Base-by-base conservation (phyloP, 306 rosid genomes). In the Cicer chorassanicum region DNA sequence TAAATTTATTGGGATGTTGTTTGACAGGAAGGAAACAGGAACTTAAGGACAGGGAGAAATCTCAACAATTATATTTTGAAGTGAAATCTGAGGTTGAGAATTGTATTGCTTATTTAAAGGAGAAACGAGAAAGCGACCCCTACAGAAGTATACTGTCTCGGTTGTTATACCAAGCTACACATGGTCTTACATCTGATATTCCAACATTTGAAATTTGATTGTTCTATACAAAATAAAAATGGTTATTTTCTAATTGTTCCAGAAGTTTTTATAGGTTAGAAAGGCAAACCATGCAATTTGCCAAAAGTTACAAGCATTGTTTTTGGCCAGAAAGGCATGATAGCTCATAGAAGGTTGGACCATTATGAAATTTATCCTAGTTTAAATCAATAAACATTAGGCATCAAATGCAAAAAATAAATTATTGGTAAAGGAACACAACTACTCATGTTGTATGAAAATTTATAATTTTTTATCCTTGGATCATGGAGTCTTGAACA, bases 161-260 rank as follows among this genome's bases (percentile, higher is more conserved):
- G 15, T 53, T 88, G 10, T 51, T 81, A 60, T 89, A 88, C 82
- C 96, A 91, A 61, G 87, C 84, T 42, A 67, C 73, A 1, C 88
- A 86, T 77, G 96, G 93, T 40, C 82, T 82, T 57, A 34, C 82
- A 1, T 82, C 91, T 15, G 87, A 89, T 74, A 77, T 93, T 77
- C 98, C 98, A 16, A 74, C 93, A n/a, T 93, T 93, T 75, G 89
- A 93, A 66, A 70, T 91, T 57, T 91, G 86, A 91, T 42, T 39
- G 59, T 56, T 53, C 45, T 19, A 62, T 65, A 49, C 10, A 46
- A 36, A 39, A 18, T 14, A 29, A 59, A 34, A 29, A 14, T 39
- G 75, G 46, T 14, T 68, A 43, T 21, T 61, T 70, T 46, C 12
- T 62, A 9, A 21, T 42, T 55, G 63, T 18, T 38, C 42, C 57